phyloP scores from a whole-genome alignment of 192 early-diverging fungal genomes.

The Coemansia sp. region DNA sequence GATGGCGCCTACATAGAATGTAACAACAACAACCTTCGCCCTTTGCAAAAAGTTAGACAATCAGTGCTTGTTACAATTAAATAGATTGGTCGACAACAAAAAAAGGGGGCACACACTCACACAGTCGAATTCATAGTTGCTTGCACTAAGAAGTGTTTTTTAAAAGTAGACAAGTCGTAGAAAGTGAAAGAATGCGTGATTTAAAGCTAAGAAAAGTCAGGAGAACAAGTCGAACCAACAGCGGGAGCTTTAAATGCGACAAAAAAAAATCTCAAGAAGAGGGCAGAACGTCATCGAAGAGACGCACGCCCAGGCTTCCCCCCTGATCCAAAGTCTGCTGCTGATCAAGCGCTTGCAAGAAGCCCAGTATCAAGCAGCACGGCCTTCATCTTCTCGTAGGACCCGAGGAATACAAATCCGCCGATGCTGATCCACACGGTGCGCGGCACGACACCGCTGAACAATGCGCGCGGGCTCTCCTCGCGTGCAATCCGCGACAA shows the following conservation, averaged over 20 bases:
- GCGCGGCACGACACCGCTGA: constrained; percentile 89
- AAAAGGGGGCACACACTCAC: background rate
- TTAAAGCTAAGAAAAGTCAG: background rate
- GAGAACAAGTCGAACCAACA: background rate
- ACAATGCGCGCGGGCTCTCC: constrained; percentile 76
- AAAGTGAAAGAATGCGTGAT: background rate
- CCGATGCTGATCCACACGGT: constrained; percentile 95
- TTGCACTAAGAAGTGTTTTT: background rate
- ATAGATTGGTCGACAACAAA: background rate
- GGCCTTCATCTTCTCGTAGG: constrained; percentile 81
- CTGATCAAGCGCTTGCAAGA: constrained; percentile 15
- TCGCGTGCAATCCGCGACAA: constrained; percentile 71
- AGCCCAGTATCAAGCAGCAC: constrained; percentile 25
- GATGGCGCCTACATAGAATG: constrained; percentile 42
- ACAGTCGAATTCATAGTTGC: background rate
- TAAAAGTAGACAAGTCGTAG: constrained; percentile 1
- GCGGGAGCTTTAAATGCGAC: background rate
- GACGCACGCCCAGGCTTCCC: background rate
- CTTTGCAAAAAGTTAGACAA: too few species aligned
- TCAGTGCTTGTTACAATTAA: background rate
- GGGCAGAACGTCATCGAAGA: background rate
- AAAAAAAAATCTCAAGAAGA: background rate
- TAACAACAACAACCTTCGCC: too few species aligned
- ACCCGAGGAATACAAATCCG: constrained; percentile 93
- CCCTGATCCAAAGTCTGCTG: constrained; percentile 9